Base-by-base conservation (phyloP, 169 alveolate genomes). In the Plasmodium billcollinsi region DNA sequence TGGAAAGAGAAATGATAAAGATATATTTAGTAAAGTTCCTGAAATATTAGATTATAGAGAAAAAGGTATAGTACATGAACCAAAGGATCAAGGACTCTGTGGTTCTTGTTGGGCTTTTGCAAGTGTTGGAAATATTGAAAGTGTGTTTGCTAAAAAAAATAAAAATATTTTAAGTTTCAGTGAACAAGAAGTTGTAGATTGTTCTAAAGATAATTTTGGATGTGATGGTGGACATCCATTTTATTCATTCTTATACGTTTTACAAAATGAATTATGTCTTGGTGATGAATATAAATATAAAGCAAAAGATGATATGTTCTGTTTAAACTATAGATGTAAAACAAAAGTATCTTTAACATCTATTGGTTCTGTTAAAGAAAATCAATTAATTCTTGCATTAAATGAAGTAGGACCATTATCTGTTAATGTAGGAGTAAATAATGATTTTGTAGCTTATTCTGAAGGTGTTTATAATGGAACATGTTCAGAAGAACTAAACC, bases 61-160 rank as follows among this genome's bases (percentile, higher is more conserved):
- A 56, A 58, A 69, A n/a, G 73, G 74, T 20, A 83, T 56, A 8
- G 73, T 83, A 43, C 73, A 43, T 73, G 80, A 78, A 14, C 74
- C 78, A 24, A 94, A 88, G 26, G 91, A 95, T 89, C 97, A 97
- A 93, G 95, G 96, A 11, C 33, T 74, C 24, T 96, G 98, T 72
- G 98, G 98, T 3, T 91, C 97, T 3, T 97, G 98, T 70, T 96
- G 97, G 97, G 95, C 98, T 21, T 93, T 97, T 69, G 96, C 98
- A 1, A 78, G 97, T 29, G 91, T 96, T 24, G 96, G 96, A 3
- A 73, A 85, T 24, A 49, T 96, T 6, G 97, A 95, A 88, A 86
- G 95, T 18, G 92, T 88, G 26, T 93, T 78, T 73, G 92, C 89
- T 56, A 59, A 73, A 70, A 52, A 80, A 73, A 88, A 83, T 50